Evolutionary conservation across 768 basidiomycete genomes (phyloP), one percentile per base, ranked within the genome.

Genomic region (Russula compacta): DNA sequence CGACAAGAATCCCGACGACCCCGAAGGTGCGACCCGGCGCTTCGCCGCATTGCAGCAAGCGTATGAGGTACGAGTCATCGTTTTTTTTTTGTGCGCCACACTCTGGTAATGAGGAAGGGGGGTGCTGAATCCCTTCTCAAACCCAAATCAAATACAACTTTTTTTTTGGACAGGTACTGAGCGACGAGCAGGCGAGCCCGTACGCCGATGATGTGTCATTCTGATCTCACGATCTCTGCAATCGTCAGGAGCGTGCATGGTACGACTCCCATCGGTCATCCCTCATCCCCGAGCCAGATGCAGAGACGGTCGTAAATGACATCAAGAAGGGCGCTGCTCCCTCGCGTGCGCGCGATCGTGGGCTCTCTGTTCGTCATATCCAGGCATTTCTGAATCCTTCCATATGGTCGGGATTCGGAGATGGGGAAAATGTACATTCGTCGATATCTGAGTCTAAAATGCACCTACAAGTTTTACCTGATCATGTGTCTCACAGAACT

Each of bases 21-120:
- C 89, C 4, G 92, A 95, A 64, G 91, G 83, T 40, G 85, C 97
- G 0, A 98, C 93, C 0, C 77, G 87, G 66, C 81, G 87, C 12
- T 99, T 98, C 70, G 87, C 95, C 1, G 74, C 81, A 17, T 74
- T 99, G 8, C 97, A 98, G 68, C 91, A 95, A 69, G 97, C 97
- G 4, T 98, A 98, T 69, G 97, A 98, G 80, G 94, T 89, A 64
- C 53, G 80, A 70, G 32, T 33, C n/a, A 32, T 50, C 33, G 24
- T 52, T 48, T 52, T 53, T 44, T 33, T 12, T 19, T 9, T 12
- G 11, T 51, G 50, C 15, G n/a, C 6, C 14, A 14, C 21, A 38
- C 11, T 8, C 5, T 21, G 35, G 4, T 19, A 10, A 52, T 52
- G 50, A 35, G 50, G 11, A 11, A 4, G 24, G 24, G 24, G 24